phyloP scores from a whole-genome alignment of 108 stramenopile genomes.

The Fragilaria radians region DNA sequence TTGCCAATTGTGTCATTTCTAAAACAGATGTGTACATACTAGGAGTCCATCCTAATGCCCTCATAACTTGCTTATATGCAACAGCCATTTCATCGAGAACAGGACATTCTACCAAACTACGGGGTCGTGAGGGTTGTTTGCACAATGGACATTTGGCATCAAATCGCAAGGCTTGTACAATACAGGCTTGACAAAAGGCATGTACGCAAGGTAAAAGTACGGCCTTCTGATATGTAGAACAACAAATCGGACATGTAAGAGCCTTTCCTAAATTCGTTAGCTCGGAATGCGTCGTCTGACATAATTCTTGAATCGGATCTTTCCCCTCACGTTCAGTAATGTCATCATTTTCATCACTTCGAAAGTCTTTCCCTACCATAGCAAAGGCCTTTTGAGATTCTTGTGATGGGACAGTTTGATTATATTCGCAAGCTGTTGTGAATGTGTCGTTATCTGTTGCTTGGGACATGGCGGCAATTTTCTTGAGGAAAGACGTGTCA shows the following conservation, averaged over 20 bases:
- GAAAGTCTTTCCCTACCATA: too few species aligned
- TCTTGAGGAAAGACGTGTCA: too few species aligned
- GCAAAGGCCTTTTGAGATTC: too few species aligned
- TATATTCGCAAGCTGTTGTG: too few species aligned
- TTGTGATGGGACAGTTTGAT: too few species aligned
- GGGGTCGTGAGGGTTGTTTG: slow-evolving; percentile 26
- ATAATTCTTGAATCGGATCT: slow-evolving; percentile 12
- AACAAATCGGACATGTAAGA: slow-evolving; percentile 36
- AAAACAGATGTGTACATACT: slow-evolving; percentile 25
- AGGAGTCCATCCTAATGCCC: slow-evolving; percentile 53
- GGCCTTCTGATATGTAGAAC: slow-evolving; percentile 15
- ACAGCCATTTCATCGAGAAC: slow-evolving; percentile 40
- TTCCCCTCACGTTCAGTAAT: too few species aligned
- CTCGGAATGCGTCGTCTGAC: slow-evolving; percentile 9
- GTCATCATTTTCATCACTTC: too few species aligned
- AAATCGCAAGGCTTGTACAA: slow-evolving; percentile 10
- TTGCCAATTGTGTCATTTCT: slow-evolving; percentile 54
- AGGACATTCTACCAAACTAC: slow-evolving; percentile 19
- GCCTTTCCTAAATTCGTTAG: slow-evolving; percentile 12
- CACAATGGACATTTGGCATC: slow-evolving; percentile 55
- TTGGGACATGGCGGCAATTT: too few species aligned
- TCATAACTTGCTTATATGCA: slow-evolving; percentile 41
- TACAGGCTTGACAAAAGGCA: slow-evolving; percentile 51
- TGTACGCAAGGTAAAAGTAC: slow-evolving; percentile 52
- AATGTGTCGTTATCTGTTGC: too few species aligned